These are phyloP conservation scores for Salix udensis DNA, from an alignment of 345 rosid species.

Conservation along the genomic window DNA sequence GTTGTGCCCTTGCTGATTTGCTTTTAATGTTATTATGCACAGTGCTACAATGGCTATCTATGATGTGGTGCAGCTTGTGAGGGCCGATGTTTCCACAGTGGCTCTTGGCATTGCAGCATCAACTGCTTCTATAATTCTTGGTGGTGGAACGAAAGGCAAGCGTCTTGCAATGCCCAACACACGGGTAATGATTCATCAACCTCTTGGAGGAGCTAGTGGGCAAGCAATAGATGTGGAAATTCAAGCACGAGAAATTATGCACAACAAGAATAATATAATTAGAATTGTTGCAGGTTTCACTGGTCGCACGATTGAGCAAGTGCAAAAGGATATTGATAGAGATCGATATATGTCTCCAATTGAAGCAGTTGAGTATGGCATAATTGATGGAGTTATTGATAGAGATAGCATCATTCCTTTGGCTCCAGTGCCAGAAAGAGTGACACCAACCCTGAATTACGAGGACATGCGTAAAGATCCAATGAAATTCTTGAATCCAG, in stretches of 20 bases:
- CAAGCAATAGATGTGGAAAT: constrained; percentile 80
- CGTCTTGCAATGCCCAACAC: constrained; percentile 95
- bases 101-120: constrained; percentile 88
- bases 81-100: constrained; percentile 87
- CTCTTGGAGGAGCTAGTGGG: constrained; percentile 91
- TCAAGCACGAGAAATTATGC: constrained; percentile 87
- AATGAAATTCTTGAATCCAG: constrained; percentile 76
- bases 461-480: constrained; percentile 67
- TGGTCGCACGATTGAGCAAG: constrained; percentile 76
- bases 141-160: constrained; percentile 93
- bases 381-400: constrained; percentile 91
- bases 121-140: constrained; percentile 86
- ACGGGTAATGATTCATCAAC: constrained; percentile 92
- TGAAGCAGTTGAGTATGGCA: constrained; percentile 89
- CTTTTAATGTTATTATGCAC: constrained; percentile 15
- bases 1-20: neutral
- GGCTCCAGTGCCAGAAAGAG: constrained; percentile 72
- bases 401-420: constrained; percentile 79
- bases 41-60: constrained; percentile 97
- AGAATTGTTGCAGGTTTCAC: constrained; percentile 69
- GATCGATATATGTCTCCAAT: constrained; percentile 93
- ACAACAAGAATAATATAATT: constrained; percentile 64
- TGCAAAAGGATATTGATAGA: constrained; percentile 68
- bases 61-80: constrained; percentile 81
- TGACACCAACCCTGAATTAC: constrained; percentile 53